Conservation (phyloP, 306 rosid genomes). For the Gastrolobium villosum region DNA sequence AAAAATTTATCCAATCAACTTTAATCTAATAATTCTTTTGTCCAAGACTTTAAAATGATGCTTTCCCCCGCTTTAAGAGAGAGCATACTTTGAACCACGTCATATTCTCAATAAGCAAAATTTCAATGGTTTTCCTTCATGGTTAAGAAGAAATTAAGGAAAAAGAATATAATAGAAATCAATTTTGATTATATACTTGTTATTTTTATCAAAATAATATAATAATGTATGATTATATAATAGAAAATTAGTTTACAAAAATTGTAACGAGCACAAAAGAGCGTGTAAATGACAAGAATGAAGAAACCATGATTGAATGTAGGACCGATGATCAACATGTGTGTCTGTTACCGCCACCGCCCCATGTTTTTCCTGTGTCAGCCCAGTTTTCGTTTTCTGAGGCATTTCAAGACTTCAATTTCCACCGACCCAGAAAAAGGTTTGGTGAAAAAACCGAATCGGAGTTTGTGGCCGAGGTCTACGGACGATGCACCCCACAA, state of each 20-base stretch:
- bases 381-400: not conserved
- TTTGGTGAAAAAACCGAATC: not conserved
- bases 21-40: too few species aligned
- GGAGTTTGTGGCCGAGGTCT: constrained; percentile 12
- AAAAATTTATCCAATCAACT: too few species aligned
- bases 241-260: too few species aligned
- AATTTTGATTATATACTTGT: not conserved
- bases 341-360: not conserved
- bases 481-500: constrained; percentile 4
- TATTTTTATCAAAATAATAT: not conserved
- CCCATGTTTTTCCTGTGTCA: constrained; percentile 10
- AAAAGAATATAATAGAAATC: not conserved
- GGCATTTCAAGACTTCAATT: constrained; percentile 40
- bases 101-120: too few species aligned
- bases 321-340: not conserved
- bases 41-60: too few species aligned
- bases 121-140: too few species aligned
- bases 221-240: not conserved
- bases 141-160: too few species aligned
- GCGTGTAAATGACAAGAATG: not conserved
- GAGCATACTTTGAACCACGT: too few species aligned
- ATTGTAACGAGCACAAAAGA: not conserved
- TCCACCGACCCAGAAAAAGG: constrained; percentile 23
- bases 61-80: too few species aligned
- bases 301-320: not conserved